Evolutionary conservation across 2,329 filamentous ascomycete species (phyloP).

Genomic region (Ilyonectria robusta): DNA sequence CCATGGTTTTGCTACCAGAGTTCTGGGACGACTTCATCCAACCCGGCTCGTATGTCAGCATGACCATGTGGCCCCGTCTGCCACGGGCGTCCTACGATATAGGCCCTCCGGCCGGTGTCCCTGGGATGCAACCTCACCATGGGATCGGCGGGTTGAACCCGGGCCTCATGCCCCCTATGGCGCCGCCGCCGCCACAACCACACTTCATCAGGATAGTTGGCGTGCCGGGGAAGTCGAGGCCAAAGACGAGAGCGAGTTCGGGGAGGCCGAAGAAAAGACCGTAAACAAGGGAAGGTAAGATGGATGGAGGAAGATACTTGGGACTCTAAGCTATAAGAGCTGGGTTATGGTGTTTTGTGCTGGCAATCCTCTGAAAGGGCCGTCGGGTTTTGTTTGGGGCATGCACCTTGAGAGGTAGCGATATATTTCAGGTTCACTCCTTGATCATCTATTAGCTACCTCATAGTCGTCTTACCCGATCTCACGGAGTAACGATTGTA

Average conservation of each 20-base stretch:
- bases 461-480: background rate
- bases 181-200: slow-evolving; percentile 24
- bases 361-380: background rate
- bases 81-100: slow-evolving; percentile 10
- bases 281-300: background rate
- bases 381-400: background rate
- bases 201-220: slow-evolving; percentile 26
- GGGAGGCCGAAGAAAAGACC: slow-evolving; percentile 22
- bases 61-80: slow-evolving; percentile 24
- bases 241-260: slow-evolving; percentile 27
- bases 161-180: slow-evolving; percentile 23
- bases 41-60: slow-evolving; percentile 27
- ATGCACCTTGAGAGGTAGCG: background rate
- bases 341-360: background rate
- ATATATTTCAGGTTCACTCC: background rate
- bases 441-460: background rate
- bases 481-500: background rate
- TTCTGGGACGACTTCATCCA: slow-evolving; percentile 35
- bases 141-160: slow-evolving; percentile 12
- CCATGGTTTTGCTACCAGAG: slow-evolving; percentile 28
- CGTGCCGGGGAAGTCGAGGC: slow-evolving; percentile 8
- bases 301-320: background rate
- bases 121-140: slow-evolving; percentile 12
- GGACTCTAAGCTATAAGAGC: background rate
- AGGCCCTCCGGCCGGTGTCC: background rate